A percentile compares a stretch with the other conserved stretches of the same genome.
Evolutionary conservation across 1,284 basidiomycete species (phyloP).

Genomic region (Crocinoboletus sp.): DNA sequence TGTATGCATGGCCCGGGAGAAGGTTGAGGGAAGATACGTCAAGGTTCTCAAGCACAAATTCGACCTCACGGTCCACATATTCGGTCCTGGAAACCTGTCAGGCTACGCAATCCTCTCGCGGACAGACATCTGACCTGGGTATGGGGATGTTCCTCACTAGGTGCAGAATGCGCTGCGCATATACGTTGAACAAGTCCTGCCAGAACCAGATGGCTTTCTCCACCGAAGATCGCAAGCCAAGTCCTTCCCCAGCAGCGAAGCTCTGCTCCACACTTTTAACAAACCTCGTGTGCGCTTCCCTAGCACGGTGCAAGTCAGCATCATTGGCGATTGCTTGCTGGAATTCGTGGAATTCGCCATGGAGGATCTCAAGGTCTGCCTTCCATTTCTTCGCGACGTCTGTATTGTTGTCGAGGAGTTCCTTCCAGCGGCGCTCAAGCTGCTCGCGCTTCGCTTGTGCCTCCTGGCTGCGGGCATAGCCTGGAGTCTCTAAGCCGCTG

Average conservation of each 20-base stretch:
- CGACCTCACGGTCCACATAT: conserved; percentile 57
- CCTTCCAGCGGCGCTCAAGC: conserved; percentile 46
- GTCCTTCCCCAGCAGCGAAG: conserved; percentile 31
- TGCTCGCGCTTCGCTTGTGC: conserved; percentile 39
- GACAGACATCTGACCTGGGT: conserved; percentile 45
- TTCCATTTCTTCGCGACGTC: conserved; percentile 47
- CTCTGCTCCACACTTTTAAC: conserved; percentile 44
- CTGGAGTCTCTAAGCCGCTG: conserved; percentile 43
- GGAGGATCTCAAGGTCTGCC: conserved; percentile 40
- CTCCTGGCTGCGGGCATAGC: conserved; percentile 49
- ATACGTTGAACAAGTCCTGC: conserved; percentile 66
- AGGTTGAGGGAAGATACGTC: conserved; percentile 59
- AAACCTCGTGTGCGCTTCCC: conserved; percentile 44
- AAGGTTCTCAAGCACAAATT: conserved; percentile 69
- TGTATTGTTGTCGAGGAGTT: conserved; percentile 41
- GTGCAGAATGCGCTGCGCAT: conserved; percentile 47
- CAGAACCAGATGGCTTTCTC: conserved; percentile 66
- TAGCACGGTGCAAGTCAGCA: conserved; percentile 42
- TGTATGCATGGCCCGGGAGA: conserved; percentile 64
- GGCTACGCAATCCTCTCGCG: conserved; percentile 1
- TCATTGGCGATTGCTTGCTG: conserved; percentile 44
- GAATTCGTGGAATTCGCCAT: conserved; percentile 41
- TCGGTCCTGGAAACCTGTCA: conserved; percentile 46
- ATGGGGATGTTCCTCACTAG: conserved; percentile 56
- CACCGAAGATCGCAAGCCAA: conserved; percentile 45